Percentiles rank a stretch among this genome's conserved stretches.
phyloP scores from a whole-genome alignment of 257 asterid species.

The Jacaranda copaia region DNA sequence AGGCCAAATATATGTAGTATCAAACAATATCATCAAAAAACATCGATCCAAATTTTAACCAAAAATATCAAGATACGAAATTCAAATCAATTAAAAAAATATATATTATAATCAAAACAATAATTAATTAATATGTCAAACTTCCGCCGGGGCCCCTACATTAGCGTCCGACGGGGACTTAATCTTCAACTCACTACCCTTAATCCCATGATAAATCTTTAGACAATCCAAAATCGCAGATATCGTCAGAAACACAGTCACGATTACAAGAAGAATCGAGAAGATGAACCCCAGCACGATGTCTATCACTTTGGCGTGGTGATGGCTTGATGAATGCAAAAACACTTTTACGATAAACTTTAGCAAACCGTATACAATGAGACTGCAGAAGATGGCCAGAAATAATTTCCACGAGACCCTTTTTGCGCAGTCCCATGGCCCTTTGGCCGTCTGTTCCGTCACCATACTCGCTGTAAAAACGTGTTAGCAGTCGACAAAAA shows the following conservation, averaged over 20 bases:
- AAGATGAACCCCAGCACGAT: neutral
- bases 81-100: neutral
- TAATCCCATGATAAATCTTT: neutral
- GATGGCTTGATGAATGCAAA: neutral
- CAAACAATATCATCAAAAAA: too few species aligned
- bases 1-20: too few species aligned
- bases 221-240: neutral
- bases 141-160: neutral
- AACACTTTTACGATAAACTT: neutral
- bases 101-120: neutral
- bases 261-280: neutral
- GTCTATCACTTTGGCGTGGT: neutral
- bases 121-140: neutral
- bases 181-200: neutral
- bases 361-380: neutral
- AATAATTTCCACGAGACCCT: neutral
- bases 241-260: neutral
- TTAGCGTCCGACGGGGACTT: neutral
- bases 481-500: neutral
- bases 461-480: neutral
- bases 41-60: neutral
- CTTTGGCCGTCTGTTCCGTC: neutral
- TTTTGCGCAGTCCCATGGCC: neutral
- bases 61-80: too few species aligned
- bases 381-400: neutral